Conservation (phyloP, 352 stramenopile species). For the Globisporangium spinosum region DNA sequence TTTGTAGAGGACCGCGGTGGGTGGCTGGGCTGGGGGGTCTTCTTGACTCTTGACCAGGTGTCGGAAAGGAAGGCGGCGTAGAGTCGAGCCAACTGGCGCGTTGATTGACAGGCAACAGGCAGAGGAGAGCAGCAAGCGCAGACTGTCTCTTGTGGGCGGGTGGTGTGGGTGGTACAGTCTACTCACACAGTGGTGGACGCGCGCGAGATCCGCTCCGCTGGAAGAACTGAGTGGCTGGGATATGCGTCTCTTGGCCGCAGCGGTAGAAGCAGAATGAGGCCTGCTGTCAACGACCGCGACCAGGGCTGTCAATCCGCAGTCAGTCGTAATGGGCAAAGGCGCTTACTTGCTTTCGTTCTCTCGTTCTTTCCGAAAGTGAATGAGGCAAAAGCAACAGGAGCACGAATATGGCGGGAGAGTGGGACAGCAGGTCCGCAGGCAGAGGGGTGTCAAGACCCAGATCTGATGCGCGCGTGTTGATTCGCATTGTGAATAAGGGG, state of each 20-base stretch:
- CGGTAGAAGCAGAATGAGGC: neutral
- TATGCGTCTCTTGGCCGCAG: neutral
- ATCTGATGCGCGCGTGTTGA: neutral
- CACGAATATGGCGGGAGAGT: neutral
- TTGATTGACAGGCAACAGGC: neutral
- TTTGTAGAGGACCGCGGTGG: neutral
- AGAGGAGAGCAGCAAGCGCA: neutral
- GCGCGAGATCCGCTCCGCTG: neutral
- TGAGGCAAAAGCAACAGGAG: neutral
- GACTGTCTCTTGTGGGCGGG: slow-evolving; percentile 3
- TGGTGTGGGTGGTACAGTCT: neutral
- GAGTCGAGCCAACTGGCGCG: neutral
- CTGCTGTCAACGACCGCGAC: neutral
- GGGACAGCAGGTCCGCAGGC: neutral
- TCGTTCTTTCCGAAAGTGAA: neutral
- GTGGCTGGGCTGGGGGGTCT: neutral
- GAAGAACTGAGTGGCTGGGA: neutral
- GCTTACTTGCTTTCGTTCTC: neutral
- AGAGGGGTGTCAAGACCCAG: neutral
- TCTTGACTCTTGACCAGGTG: neutral
- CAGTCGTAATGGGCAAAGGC: too few species aligned
- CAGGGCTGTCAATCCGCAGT: neutral
- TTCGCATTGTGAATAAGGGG: neutral
- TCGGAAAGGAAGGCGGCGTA: slow-evolving; percentile 10
- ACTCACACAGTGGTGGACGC: neutral